A percentile compares a stretch with the other conserved stretches of the same genome.
Evolutionary conservation across 1,139 yeast species (phyloP).

Genomic region (Eremothecium cymbalariae): DNA sequence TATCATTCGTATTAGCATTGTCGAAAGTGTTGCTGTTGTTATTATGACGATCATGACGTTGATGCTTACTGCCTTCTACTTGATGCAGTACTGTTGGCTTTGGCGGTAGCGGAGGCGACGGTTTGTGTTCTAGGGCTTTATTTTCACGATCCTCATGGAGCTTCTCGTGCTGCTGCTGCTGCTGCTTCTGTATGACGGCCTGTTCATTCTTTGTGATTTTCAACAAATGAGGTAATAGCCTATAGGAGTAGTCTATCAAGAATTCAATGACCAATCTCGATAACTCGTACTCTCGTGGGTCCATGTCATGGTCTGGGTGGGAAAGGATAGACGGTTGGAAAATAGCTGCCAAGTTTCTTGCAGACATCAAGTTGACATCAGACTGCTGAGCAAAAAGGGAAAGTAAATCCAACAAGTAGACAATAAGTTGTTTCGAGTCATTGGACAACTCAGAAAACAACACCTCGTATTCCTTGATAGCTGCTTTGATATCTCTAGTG

Average conservation of each 20-base stretch:
- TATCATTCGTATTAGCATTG: too few relatives aligned
- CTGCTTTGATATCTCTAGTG: conserved; percentile 54
- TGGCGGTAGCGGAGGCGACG: too few relatives aligned
- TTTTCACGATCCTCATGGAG: too few relatives aligned
- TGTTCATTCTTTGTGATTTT: conserved; percentile 23
- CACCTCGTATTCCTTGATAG: conserved; percentile 61
- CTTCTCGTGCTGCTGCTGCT: not conserved
- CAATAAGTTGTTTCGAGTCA: conserved; percentile 65
- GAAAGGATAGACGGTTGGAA: conserved; percentile 92
- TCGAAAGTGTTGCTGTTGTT: too few relatives aligned
- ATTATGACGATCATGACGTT: too few relatives aligned
- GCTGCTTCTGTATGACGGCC: conserved; percentile 3
- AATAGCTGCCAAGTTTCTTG: conserved; percentile 87
- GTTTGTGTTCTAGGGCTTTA: too few relatives aligned
- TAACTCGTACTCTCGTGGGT: conserved; percentile 82
- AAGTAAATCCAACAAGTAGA: conserved; percentile 77
- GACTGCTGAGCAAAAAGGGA: conserved; percentile 80
- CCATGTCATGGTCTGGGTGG: conserved; percentile 87
- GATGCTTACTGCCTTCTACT: too few relatives aligned
- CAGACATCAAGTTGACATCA: conserved; percentile 78
- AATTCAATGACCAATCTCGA: conserved; percentile 85
- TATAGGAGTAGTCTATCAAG: conserved; percentile 76
- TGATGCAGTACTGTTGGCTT: too few relatives aligned
- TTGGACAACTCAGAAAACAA: conserved; percentile 45
- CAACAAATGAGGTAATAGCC: conserved; percentile 54